Conservation (phyloP, 2,329 filamentous ascomycete species). For the Leptodontidium sp. region DNA sequence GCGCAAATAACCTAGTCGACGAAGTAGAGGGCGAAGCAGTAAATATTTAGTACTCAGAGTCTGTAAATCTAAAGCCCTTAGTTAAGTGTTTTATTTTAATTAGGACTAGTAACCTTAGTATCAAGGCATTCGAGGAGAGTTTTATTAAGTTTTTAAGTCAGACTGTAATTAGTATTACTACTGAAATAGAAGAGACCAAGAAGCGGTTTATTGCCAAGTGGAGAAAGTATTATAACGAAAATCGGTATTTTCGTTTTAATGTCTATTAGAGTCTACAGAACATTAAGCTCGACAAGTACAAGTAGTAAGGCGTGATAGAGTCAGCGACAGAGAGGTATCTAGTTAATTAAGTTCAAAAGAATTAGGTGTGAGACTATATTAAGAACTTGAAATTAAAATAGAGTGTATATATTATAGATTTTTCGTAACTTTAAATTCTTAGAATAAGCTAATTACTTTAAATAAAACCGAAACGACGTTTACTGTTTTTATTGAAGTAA, state of each 20-base stretch:
- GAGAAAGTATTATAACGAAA: too few species aligned
- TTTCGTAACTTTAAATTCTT: neutral
- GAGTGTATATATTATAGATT: neutral
- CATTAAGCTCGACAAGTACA: neutral
- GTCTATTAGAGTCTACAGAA: neutral
- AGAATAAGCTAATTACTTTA: neutral
- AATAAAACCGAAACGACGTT: neutral
- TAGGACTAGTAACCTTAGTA: slow-evolving; percentile 34
- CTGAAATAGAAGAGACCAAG: too few species aligned
- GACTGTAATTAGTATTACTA: too few species aligned
- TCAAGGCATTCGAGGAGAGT: slow-evolving; percentile 36
- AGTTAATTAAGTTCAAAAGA: neutral
- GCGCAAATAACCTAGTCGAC: slow-evolving; percentile 46
- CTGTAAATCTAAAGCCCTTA: slow-evolving; percentile 42
- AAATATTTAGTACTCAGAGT: slow-evolving; percentile 44
- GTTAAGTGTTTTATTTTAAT: slow-evolving; percentile 47
- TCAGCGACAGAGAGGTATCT: neutral
- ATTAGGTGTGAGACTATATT: neutral
- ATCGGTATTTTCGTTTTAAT: too few species aligned
- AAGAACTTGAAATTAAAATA: neutral
- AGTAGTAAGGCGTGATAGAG: neutral
- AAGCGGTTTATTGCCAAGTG: too few species aligned
- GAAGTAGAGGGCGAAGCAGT: slow-evolving; percentile 43
- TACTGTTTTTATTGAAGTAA: neutral
- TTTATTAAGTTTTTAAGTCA: too few species aligned